phyloP scores from a whole-genome alignment of 176 grass and related monocot genomes.

The Secale cereale region DNA sequence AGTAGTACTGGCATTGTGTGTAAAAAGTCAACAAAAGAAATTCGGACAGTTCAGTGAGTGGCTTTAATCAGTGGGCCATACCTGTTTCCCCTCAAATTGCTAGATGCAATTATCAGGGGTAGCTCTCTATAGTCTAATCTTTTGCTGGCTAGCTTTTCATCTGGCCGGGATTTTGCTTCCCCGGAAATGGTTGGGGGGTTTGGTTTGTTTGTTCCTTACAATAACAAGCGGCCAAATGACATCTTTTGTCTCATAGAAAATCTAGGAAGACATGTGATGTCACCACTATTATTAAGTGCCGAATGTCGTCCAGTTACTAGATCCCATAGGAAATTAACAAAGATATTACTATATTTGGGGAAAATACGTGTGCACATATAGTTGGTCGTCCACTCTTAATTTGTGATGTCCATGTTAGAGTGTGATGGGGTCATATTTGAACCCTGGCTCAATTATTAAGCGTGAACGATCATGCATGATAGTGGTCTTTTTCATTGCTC shows the following conservation, averaged over 20 bases:
- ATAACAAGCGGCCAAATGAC: background rate
- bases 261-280: background rate
- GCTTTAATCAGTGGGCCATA: too few species aligned
- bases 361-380: background rate
- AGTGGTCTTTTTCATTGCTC: background rate
- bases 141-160: background rate
- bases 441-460: background rate
- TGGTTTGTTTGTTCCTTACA: background rate
- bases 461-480: background rate
- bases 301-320: background rate
- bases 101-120: too few species aligned
- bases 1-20: background rate
- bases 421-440: background rate
- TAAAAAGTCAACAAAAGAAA: background rate
- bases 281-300: background rate
- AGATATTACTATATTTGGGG: background rate
- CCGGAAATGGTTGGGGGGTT: background rate
- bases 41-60: background rate
- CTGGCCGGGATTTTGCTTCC: background rate
- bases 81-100: too few species aligned
- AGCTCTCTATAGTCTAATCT: background rate
- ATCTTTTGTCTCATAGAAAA: background rate
- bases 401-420: background rate
- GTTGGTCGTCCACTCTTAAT: too few species aligned
- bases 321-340: background rate